These are phyloP conservation scores for Tricholoma flavovirens DNA, from an alignment of 768 basidiomycete species.

Conservation along the genomic window DNA sequence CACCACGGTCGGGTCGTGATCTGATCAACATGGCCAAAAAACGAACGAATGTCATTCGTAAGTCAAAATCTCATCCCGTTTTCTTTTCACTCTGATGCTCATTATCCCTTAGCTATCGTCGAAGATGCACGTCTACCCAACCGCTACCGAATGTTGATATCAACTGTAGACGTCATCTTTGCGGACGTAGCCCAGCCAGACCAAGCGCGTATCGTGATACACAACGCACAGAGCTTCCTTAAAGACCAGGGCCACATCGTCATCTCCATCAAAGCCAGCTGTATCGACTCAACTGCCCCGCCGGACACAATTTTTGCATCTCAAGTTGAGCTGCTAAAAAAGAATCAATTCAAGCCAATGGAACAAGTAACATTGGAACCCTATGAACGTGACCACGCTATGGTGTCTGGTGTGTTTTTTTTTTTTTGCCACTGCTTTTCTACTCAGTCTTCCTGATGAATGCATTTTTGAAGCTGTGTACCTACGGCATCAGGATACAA, in stretches of 20 bases:
- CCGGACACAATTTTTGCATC: constrained; percentile 85
- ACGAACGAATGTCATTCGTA: constrained; percentile 97
- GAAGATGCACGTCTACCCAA: constrained; percentile 97
- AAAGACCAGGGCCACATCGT: constrained; percentile 90
- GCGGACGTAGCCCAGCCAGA: constrained; percentile 98
- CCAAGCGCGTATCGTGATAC: constrained; percentile 92
- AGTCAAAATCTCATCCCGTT: constrained; percentile 22
- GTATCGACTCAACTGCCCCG: constrained; percentile 94
- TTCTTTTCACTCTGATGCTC: neutral
- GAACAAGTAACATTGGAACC: constrained; percentile 96
- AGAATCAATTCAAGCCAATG: constrained; percentile 81
- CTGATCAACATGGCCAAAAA: constrained; percentile 99
- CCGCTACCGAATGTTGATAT: constrained; percentile 95
- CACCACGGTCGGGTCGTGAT: constrained; percentile 92
- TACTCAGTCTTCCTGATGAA: neutral
- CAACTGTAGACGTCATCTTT: constrained; percentile 95
- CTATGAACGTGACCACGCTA: constrained; percentile 86
- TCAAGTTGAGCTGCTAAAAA: constrained; percentile 78
- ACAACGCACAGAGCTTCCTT: constrained; percentile 93
- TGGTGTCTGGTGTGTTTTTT: constrained; percentile 65
- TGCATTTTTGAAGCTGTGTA: constrained; percentile 17
- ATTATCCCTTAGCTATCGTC: constrained; percentile 64
- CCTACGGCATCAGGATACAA: constrained; percentile 19
- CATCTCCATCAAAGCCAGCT: constrained; percentile 98
- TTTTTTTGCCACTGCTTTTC: too few species aligned